These are phyloP conservation scores for Plectosphaerella sp. DNA, from an alignment of 2,329 filamentous ascomycete species.

Conservation along the genomic window DNA sequence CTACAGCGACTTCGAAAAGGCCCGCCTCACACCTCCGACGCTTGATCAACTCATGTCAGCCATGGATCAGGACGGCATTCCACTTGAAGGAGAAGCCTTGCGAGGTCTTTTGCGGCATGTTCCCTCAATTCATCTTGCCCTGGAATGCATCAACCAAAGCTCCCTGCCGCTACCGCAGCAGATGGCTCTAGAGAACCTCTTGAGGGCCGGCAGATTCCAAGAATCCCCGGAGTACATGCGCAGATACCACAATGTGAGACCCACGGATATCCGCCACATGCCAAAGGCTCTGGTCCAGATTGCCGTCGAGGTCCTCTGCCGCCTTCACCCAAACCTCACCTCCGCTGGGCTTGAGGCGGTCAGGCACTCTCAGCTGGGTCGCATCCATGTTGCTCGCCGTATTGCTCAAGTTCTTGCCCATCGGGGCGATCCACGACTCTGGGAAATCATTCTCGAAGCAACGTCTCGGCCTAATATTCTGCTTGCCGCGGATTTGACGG, in stretches of 20 bases:
- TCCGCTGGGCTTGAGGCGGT: neutral
- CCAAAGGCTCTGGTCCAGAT: slow-evolving; percentile 4
- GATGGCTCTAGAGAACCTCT: neutral
- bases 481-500: neutral
- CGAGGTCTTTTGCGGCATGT: slow-evolving; percentile 7
- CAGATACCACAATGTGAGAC: neutral
- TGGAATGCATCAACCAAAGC: slow-evolving; percentile 22
- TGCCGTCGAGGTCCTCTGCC: slow-evolving; percentile 5
- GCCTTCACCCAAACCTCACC: slow-evolving; percentile 5
- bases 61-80: slow-evolving; percentile 49
- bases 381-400: no score
- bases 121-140: slow-evolving; percentile 10
- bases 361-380: neutral
- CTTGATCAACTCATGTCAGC: slow-evolving; percentile 45
- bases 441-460: slow-evolving; percentile 7
- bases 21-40: slow-evolving; percentile 55
- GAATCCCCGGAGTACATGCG: neutral
- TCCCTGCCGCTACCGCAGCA: slow-evolving; percentile 1
- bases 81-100: slow-evolving; percentile 13
- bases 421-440: neutral
- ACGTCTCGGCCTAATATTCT: slow-evolving; percentile 8
- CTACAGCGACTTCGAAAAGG: slow-evolving; percentile 60
- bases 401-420: no score
- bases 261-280: neutral
- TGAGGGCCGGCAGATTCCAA: neutral